Evolutionary conservation across 2,329 filamentous ascomycete genomes (phyloP).

Genomic region (Aspergillus alliaceus): DNA sequence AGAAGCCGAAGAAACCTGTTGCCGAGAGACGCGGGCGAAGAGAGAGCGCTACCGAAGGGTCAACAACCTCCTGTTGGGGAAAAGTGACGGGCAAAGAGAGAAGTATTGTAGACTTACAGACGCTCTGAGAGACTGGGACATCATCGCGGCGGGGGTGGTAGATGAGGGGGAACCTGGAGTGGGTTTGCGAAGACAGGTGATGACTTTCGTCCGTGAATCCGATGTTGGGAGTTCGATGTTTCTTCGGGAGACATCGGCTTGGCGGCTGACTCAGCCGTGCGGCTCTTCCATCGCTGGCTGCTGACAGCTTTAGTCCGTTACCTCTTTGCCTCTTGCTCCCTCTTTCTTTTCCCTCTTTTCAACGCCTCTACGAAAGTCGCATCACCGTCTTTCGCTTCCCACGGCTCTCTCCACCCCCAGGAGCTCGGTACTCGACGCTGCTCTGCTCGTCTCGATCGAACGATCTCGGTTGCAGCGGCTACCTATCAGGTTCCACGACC

Average conservation of each 20-base stretch:
- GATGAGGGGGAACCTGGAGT: conserved; percentile 27
- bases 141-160: conserved; percentile 47
- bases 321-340: conserved; percentile 4
- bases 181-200: conserved; percentile 17
- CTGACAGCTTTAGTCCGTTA: background rate
- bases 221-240: conserved; percentile 26
- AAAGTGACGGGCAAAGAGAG: background rate
- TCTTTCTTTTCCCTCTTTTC: conserved; percentile 13
- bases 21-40: conserved; percentile 60
- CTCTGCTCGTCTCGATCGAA: conserved; percentile 16
- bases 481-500: conserved; percentile 31
- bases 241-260: conserved; percentile 28
- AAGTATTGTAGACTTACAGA: conserved; percentile 49
- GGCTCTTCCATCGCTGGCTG: conserved; percentile 15
- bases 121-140: conserved; percentile 62
- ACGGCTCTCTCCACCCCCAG: conserved; percentile 30
- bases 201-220: conserved; percentile 21
- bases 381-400: conserved; percentile 15
- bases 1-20: conserved; percentile 54
- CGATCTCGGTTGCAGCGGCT: conserved; percentile 24
- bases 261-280: conserved; percentile 28
- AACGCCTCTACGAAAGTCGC: conserved; percentile 14
- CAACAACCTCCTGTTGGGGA: conserved; percentile 1
- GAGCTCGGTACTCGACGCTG: conserved; percentile 28
- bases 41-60: conserved; percentile 55